These are phyloP conservation scores for Suillus alpinus DNA, from an alignment of 768 basidiomycete species.

Conservation along the genomic window DNA sequence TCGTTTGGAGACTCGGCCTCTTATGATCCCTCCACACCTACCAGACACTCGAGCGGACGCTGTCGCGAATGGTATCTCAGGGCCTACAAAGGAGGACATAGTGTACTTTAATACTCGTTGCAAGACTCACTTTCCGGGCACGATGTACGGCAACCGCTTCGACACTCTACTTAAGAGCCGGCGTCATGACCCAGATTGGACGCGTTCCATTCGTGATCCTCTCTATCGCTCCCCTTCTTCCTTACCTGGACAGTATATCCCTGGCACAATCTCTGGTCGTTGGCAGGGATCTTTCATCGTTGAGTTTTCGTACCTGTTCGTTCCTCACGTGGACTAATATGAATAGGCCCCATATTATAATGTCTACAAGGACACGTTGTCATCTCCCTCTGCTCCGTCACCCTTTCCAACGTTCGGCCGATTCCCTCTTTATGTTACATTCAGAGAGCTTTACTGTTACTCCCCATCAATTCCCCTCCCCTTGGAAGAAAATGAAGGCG, in stretches of 20 bases:
- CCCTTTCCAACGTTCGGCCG: conserved; percentile 36
- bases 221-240: conserved; percentile 4
- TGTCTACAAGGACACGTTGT: conserved; percentile 38
- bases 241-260: conserved; percentile 31
- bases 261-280: conserved; percentile 43
- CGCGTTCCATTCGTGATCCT: conserved; percentile 18
- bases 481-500: conserved; percentile 30
- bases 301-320: not conserved
- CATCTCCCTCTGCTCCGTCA: conserved; percentile 30
- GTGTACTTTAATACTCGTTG: conserved; percentile 41
- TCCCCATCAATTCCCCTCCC: conserved; percentile 34
- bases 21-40: conserved; percentile 40
- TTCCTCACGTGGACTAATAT: not conserved
- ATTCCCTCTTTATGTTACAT: conserved; percentile 45
- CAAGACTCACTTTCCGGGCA: conserved; percentile 35
- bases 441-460: conserved; percentile 48
- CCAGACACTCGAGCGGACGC: conserved; percentile 37
- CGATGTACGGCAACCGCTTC: conserved; percentile 18
- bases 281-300: conserved; percentile 54
- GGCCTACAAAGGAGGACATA: conserved; percentile 48
- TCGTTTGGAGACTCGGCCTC: conserved; percentile 34
- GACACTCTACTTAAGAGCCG: conserved; percentile 24
- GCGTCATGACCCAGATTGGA: conserved; percentile 31
- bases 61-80: conserved; percentile 26
- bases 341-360: conserved; percentile 38